Conservation (phyloP, 2,329 filamentous ascomycete genomes). For the Epichloe coenophiala region DNA sequence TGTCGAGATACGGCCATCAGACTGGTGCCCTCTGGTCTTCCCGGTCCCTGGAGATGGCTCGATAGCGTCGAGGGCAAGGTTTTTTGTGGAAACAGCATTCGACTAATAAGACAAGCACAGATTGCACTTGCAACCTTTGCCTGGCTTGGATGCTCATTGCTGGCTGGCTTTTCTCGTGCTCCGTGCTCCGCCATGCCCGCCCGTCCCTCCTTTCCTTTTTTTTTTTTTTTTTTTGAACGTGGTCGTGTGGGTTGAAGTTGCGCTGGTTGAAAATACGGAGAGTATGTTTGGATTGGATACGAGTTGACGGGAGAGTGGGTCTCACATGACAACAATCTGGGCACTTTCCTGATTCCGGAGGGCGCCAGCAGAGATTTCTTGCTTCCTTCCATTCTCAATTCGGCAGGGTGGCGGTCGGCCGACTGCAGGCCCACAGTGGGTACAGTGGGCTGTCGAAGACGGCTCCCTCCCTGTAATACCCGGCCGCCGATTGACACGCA, state of each 20-base stretch:
- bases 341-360: not conserved
- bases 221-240: not conserved
- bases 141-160: not conserved
- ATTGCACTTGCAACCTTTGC: not conserved
- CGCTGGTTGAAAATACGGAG: not conserved
- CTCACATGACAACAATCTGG: not conserved
- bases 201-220: not conserved
- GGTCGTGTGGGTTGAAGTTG: not conserved
- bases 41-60: not conserved
- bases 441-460: not conserved
- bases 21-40: not conserved
- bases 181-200: not conserved
- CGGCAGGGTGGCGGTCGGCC: not conserved
- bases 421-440: too few relatives aligned
- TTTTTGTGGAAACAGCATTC: not conserved
- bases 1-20: not conserved
- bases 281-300: not conserved
- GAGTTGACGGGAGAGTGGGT: not conserved
- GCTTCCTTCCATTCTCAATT: not conserved
- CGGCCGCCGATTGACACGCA: constrained; percentile 3
- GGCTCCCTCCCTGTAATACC: not conserved
- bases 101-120: not conserved
- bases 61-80: not conserved
- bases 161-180: not conserved
- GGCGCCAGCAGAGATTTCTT: not conserved